Evolutionary conservation across 2,329 filamentous ascomycete genomes (phyloP), one percentile per base, ranked within the genome.

Genomic region (Dactylellina drechsleri): DNA sequence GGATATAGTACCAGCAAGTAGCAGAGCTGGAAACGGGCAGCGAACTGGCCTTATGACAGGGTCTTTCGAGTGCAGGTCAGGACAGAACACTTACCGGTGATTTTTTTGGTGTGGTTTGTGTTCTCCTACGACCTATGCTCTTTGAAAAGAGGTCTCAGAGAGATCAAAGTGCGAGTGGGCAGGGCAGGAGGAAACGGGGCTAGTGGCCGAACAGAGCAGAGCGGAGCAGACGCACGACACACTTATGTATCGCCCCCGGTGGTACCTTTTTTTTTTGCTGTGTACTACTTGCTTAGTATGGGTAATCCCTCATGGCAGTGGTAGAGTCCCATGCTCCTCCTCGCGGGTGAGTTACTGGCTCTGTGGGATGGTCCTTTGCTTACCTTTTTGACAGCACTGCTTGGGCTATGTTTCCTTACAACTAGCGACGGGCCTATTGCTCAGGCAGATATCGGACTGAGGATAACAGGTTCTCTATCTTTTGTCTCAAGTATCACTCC

Each of bases 261-360:
- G 56, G 70, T 66, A 66, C 56, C 62, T 67, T 66, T 74, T 60
- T 60, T 62, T 64, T 62, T 43, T 45, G 57, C 71, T 67, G 36
- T 75, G 71, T 67, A 57, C 70, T 67, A 74, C 64, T 58, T 67
- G 57, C 64, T 75, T 68, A 75, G 71, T 68, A 57, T 41, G 64
- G 59, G 31, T 54, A n/a, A 40, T 6, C 53, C 18, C 54, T 20
- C n/a, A 36, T n/a, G n/a, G 40, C 23, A 16, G 53, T 57, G 53
- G 53, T 16, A 47, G 16, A 75, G 71, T 68, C 71, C 64, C 71
- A 64, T 68, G 70, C 50, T 64, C 71, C 58, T 75, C 71, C 62
- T 75, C 58, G 47, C 43, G 43, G 71, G 58, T 7, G 15, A 23
- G 47, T 12, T 23, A 23, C 47, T 62, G 43, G 45, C 47, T 23